Evolutionary conservation across 2,329 filamentous ascomycete species (phyloP).

Genomic region (Graphiopsis chlorocephala): DNA sequence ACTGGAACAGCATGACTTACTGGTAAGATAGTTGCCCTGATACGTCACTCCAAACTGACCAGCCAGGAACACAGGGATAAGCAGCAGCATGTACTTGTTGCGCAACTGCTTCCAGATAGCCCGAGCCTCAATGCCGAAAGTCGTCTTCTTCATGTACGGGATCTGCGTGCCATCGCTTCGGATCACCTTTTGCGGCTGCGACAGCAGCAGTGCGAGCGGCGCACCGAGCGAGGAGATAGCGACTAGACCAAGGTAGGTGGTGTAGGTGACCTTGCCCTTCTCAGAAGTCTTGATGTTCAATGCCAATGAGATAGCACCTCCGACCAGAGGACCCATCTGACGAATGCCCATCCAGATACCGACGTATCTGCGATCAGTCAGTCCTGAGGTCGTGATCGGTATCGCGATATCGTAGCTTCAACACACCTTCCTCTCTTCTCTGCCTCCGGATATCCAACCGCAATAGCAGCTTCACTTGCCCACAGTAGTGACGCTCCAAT

Average conservation of each 20-base stretch:
- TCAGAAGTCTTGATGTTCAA: conserved; percentile 15
- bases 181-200: conserved; percentile 42
- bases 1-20: conserved; percentile 55
- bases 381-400: conserved; percentile 56
- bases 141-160: conserved; percentile 35
- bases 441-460: conserved; percentile 43
- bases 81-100: conserved; percentile 36
- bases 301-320: conserved; percentile 14
- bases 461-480: conserved; percentile 50
- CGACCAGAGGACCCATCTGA: conserved; percentile 62
- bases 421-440: conserved; percentile 14
- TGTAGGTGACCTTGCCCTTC: conserved; percentile 19
- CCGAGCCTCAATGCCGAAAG: conserved; percentile 37
- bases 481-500: conserved; percentile 51
- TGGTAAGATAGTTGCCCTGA: conserved; percentile 49
- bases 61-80: conserved; percentile 42
- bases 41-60: conserved; percentile 45
- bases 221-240: conserved; percentile 35
- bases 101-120: conserved; percentile 36
- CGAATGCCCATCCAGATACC: conserved; percentile 17
- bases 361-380: conserved; percentile 47
- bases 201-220: conserved; percentile 41
- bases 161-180: conserved; percentile 41
- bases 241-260: conserved; percentile 21
- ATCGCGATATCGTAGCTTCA: neutral